These are phyloP conservation scores for Flammula alnicola DNA, from an alignment of 1,284 basidiomycete genomes.

Conservation along the genomic window DNA sequence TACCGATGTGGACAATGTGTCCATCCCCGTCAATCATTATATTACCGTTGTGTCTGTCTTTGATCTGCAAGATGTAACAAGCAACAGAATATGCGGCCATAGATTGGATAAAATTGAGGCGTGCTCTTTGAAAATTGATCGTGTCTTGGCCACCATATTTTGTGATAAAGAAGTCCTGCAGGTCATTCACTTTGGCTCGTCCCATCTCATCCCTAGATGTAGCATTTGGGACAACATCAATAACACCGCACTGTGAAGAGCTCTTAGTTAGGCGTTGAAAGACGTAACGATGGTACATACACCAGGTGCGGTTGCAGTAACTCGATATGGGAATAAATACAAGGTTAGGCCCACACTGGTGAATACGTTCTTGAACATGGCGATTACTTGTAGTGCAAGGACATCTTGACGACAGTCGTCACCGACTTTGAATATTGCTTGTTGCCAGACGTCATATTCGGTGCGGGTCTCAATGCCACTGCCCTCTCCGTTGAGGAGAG, in stretches of 20 bases:
- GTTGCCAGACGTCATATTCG: conserved; percentile 93
- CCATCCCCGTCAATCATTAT: conserved; percentile 99
- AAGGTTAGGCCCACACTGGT: conserved; percentile 86
- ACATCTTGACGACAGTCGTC: conserved; percentile 99
- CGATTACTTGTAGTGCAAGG: conserved; percentile 94
- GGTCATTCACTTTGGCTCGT: conserved; percentile 95
- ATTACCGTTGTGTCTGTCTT: conserved; percentile 98
- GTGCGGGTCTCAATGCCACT: conserved; percentile 59
- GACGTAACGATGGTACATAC: conserved; percentile 51
- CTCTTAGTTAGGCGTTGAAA: conserved; percentile 6
- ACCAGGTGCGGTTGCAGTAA: conserved; percentile 96
- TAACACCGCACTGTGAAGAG: conserved; percentile 86
- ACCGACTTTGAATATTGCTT: conserved; percentile 99
- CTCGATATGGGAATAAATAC: conserved; percentile 95
- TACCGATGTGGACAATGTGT: conserved; percentile 93
- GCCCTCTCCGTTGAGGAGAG: conserved; percentile 67
- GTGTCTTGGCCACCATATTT: conserved; percentile 93
- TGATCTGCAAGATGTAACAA: conserved; percentile 97
- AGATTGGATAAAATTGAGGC: conserved; percentile 96
- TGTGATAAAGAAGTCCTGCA: conserved; percentile 93
- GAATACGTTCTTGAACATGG: conserved; percentile 99
- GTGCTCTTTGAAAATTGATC: conserved; percentile 89
- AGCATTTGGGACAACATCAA: conserved; percentile 98
- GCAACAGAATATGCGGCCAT: conserved; percentile 99
- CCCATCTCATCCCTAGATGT: conserved; percentile 99